Percentiles rank a stretch among this genome's conserved stretches.
phyloP scores from a whole-genome alignment of 2,329 filamentous ascomycete genomes.

The Keithomyces neogunnii region DNA sequence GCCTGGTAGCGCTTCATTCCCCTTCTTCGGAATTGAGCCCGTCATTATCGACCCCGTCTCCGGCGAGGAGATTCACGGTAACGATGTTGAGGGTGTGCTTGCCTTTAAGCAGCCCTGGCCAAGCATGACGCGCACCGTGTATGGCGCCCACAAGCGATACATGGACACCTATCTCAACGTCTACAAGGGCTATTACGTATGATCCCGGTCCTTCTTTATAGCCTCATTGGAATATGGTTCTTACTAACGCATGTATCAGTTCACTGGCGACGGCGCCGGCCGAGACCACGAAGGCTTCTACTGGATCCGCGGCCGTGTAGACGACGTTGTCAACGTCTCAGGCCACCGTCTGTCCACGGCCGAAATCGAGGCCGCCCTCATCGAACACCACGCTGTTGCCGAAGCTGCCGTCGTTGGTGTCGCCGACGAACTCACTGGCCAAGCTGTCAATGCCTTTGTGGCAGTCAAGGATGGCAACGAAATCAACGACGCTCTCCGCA shows the following conservation, averaged over 20 bases:
- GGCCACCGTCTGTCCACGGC: conserved; percentile 94
- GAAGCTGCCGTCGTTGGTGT: conserved; percentile 95
- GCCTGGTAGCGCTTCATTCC: conserved; percentile 88
- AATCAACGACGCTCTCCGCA: conserved; percentile 69
- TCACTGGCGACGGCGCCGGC: conserved; percentile 88
- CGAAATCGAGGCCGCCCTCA: conserved; percentile 93
- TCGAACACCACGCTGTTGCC: conserved; percentile 83
- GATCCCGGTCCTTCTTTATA: conserved; percentile 23
- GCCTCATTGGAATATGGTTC: conserved; percentile 3
- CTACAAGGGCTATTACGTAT: conserved; percentile 95
- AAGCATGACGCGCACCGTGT: conserved; percentile 96
- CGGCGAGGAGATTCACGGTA: conserved; percentile 85
- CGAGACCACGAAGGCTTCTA: conserved; percentile 98
- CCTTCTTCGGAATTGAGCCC: conserved; percentile 97
- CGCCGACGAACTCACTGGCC: conserved; percentile 85
- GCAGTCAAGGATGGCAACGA: conserved; percentile 81
- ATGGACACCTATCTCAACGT: conserved; percentile 98
- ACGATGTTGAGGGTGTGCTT: conserved; percentile 94
- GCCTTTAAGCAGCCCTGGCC: conserved; percentile 98
- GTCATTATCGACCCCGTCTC: conserved; percentile 96
- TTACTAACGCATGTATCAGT: conserved; percentile 36
- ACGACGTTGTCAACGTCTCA: conserved; percentile 97
- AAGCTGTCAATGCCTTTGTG: conserved; percentile 96
- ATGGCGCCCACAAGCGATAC: conserved; percentile 95
- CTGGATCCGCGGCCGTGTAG: conserved; percentile 97